phyloP scores from a whole-genome alignment of 2,329 filamentous ascomycete genomes.

The Metarhizium sp. region DNA sequence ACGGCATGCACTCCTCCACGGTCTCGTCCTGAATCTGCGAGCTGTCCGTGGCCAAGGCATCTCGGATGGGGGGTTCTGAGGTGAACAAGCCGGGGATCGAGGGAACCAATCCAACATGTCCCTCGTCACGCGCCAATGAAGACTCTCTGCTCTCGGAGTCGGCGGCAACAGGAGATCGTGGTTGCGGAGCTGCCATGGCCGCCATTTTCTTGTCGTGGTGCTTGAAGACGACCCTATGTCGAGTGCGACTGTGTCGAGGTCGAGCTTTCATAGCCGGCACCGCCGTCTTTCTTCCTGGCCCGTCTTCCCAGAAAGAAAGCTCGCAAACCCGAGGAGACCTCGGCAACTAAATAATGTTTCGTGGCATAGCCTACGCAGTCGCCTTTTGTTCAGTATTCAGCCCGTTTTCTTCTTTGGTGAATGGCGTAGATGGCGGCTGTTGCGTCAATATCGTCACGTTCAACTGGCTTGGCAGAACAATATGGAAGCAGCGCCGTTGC shows the following conservation, averaged over 20 bases:
- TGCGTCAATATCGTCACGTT: not conserved
- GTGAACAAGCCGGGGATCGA: slow-evolving; percentile 48
- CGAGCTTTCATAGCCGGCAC: slow-evolving; percentile 5
- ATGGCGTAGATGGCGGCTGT: slow-evolving; percentile 1
- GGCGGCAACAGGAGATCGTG: not conserved
- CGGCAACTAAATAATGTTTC: slow-evolving; percentile 2
- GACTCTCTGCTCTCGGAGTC: not conserved
- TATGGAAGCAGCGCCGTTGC: not conserved
- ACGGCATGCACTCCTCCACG: slow-evolving; percentile 58
- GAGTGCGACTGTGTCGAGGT: slow-evolving; percentile 4
- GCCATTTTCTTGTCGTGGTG: slow-evolving; percentile 7
- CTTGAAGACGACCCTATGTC: slow-evolving; percentile 7
- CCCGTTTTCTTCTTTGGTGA: not conserved
- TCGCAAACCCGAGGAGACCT: not conserved
- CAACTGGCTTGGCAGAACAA: slow-evolving; percentile 1
- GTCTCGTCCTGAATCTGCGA: slow-evolving; percentile 61
- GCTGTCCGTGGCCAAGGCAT: slow-evolving; percentile 57
- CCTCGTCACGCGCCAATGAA: not conserved
- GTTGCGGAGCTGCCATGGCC: not conserved
- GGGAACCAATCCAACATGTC: slow-evolving; percentile 6
- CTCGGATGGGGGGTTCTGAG: slow-evolving; percentile 50
- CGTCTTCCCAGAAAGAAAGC: not conserved
- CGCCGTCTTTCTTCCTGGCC: not conserved
- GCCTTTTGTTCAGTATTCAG: not conserved
- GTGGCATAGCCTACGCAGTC: not conserved